Evolutionary conservation across 257 asterid species (phyloP).

Genomic region (Mentha longifolia): DNA sequence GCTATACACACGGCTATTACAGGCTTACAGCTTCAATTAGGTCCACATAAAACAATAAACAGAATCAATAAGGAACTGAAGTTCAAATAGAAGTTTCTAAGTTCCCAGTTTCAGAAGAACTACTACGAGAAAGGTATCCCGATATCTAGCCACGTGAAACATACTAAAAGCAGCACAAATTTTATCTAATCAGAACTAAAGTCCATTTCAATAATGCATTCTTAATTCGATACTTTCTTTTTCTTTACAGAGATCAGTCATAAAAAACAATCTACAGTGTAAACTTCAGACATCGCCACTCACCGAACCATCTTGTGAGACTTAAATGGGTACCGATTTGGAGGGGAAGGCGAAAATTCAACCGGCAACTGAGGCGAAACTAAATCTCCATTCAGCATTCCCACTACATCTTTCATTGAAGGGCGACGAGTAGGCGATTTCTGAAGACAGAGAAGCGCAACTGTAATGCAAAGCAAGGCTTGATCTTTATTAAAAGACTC

Average conservation of each 20-base stretch:
- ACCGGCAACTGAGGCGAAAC: slow-evolving; percentile 77
- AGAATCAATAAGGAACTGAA: background rate
- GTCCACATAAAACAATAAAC: background rate
- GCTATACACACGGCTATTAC: background rate
- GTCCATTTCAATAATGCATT: slow-evolving; percentile 31
- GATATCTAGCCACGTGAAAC: background rate
- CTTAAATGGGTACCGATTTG: slow-evolving; percentile 62
- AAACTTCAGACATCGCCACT: slow-evolving; percentile 44
- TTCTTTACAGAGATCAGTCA: slow-evolving; percentile 44
- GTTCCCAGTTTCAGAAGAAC: background rate
- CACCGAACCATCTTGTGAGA: slow-evolving; percentile 73
- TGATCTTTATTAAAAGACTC: slow-evolving; percentile 61
- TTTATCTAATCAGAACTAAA: background rate
- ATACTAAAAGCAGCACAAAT: slow-evolving; percentile 12
- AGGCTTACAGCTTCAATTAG: background rate
- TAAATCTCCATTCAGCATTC: slow-evolving; percentile 70
- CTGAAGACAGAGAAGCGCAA: slow-evolving; percentile 90
- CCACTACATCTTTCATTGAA: slow-evolving; percentile 89
- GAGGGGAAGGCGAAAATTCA: slow-evolving; percentile 86
- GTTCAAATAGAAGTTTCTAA: background rate
- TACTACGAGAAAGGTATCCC: background rate
- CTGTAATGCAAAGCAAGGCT: slow-evolving; percentile 77
- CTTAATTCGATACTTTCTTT: slow-evolving; percentile 29
- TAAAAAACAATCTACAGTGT: slow-evolving; percentile 36
- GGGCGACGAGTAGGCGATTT: slow-evolving; percentile 82